These are phyloP conservation scores for Gynostemma pentaphyllum DNA, from an alignment of 306 rosid species.

Conservation along the genomic window DNA sequence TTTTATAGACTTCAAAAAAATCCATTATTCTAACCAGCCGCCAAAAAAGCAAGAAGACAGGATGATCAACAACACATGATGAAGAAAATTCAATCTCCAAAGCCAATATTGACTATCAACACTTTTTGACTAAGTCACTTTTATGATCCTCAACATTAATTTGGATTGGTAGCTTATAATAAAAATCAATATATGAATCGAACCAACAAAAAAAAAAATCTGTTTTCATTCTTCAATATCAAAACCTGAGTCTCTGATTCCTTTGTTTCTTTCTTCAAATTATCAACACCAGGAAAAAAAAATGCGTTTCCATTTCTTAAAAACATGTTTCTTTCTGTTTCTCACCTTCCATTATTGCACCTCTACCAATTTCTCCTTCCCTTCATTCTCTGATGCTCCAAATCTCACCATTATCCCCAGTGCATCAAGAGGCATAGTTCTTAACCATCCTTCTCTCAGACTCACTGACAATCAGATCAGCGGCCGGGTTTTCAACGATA, in stretches of 20 bases:
- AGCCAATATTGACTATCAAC: not conserved
- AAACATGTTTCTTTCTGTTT: not conserved
- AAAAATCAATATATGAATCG: not conserved
- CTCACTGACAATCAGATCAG: constrained; percentile 6
- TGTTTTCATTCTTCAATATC: not conserved
- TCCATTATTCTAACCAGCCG: too few relatives aligned
- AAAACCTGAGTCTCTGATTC: not conserved
- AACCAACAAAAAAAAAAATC: not conserved
- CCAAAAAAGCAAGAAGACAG: not conserved
- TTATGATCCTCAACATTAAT: not conserved
- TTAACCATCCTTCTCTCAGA: not conserved
- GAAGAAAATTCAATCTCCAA: not conserved
- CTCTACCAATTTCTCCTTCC: constrained; percentile 5
- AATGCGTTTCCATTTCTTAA: not conserved
- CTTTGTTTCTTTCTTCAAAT: not conserved
- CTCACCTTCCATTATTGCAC: not conserved
- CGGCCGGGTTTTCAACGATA: not conserved
- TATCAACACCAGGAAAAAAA: not conserved
- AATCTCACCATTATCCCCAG: not conserved
- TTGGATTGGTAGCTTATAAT: not conserved
- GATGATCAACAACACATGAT: not conserved
- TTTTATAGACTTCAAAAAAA: too few relatives aligned
- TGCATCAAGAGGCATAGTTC: not conserved
- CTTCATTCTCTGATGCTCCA: not conserved
- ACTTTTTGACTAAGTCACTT: not conserved